Base-by-base conservation (phyloP, 2,329 filamentous ascomycete genomes). In the Pseudogymnoascus sp. region DNA sequence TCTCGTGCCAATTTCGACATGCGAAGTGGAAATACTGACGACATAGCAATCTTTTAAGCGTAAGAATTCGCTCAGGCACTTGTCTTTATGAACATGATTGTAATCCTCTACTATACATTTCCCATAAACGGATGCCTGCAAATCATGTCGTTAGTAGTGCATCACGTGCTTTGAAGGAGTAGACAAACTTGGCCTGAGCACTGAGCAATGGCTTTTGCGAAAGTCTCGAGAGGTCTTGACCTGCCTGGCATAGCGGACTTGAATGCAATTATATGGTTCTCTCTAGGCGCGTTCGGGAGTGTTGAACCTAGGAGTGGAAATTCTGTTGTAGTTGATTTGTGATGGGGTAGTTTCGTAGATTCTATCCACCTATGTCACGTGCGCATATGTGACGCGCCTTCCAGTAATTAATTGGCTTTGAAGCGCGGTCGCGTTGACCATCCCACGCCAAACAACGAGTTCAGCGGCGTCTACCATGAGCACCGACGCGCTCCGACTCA, bases 51-150 rank as follows among this genome's bases (percentile, higher is more conserved):
- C 82, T 74, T 96, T 96, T 59, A 97, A 75, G 68, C 79, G 86
- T 75, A 95, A 79, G 69, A 99, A 97, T 72, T 97, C 92, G 64
- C 85, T 86, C 4, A 82, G 81, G 72, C 95, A 99, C 80, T 95
- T 95, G 73, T 97, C 91, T 73, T 96, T 96, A 70, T 92, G 84
- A 2, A 96, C 85, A 3, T 91, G 85, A 72, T 93, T 93, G 77
- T 96, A 97, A 73, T 97, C 93, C 40, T 86, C 85, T 60, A 93
- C 83, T 67, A 99, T 87, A 74, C 95, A 99, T 80, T 92, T 93
- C 68, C 93, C 95, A 72, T 97, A 99, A 11, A 84, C 80, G 2
- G 91, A 82, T 61, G 91, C 89, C 93, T 97, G 67, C 26, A 59
- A 60, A 26, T 19, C 21, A 42, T 26, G 29, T 63, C 37, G 15